Evolutionary conservation across 768 basidiomycete species (phyloP), one percentile per base, ranked within the genome.

Genomic region (Naematelia aurantialba): DNA sequence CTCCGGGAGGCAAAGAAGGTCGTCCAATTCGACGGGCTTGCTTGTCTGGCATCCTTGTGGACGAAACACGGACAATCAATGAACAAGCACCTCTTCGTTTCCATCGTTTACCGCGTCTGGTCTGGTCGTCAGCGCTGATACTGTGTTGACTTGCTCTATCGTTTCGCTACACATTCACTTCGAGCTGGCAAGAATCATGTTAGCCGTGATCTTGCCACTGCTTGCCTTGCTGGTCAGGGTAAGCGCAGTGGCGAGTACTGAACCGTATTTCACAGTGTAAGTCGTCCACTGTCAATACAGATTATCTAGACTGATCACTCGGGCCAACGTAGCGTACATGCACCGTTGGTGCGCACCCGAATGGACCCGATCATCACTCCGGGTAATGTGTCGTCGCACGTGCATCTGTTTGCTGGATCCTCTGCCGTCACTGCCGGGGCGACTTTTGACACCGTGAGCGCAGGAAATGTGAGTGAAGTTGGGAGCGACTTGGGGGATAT

Each of bases 281-380:
- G 34, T 39, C 34, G 17, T 39, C n/a, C n/a, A n/a, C n/a, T n/a
- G n/a, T n/a, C n/a, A n/a, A n/a, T n/a, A n/a, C n/a, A n/a, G n/a
- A n/a, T n/a, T n/a, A n/a, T n/a, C n/a, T n/a, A n/a, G n/a, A n/a
- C n/a, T n/a, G n/a, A n/a, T n/a, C n/a, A n/a, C n/a, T n/a, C n/a
- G n/a, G n/a, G 14, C n/a, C n/a, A n/a, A 39, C 22, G 22, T 31
- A 63, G 61, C n/a, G 57, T 52, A 1, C 52, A 63, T 29, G 13
- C 25, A 17, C 25, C 39, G 5, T 52, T 65, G 42, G 42, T 56
- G 25, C 44, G 64, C 2, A 62, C 63, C 4, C 52, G 67, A 12
- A 14, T 69, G 17, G 76, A 78, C 57, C 62, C 73, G 5, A 75
- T 78, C 52, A 63, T 78, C 55, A 60, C 45, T 19, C 65, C 73